Base-by-base conservation (phyloP, 2,329 filamentous ascomycete species). In the Pseudocercospora musae region DNA sequence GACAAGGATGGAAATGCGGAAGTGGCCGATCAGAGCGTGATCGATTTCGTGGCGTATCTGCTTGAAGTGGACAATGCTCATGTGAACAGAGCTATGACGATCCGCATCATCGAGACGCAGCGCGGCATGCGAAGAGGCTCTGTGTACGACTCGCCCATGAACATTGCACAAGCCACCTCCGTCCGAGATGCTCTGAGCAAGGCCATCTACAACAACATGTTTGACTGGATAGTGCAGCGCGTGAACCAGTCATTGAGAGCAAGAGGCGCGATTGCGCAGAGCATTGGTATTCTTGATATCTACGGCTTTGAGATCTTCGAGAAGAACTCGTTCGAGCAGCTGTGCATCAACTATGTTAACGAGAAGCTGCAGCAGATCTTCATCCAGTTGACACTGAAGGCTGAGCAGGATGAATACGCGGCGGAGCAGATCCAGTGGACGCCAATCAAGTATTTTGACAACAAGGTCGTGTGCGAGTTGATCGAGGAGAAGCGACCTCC, bases 261-360 rank as follows among this genome's bases (percentile, higher is more conserved):
- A 23, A 86, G 88, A 68, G 89, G 91, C 54, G 79, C 86, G 0
- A 85, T 93, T 3, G 81, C 86, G 46, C 95, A 97, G 76, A 91
- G 91, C 2, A 95, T 99, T 69, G 95, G 95, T 74, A 98, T 99
- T 74, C 84, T 99, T 69, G 95, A 99, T 83, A 99, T 99, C 69
- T 99, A 99, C 76, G 95, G 95, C 2, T 99, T 99, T 73, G 95
- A 99, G 75, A 99, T 99, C 69, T 99, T 99, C 70, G 95, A 99
- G 76, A 95, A 94, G 80, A 99, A 99, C 81, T 97, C 91, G 68
- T 99, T 99, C 72, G 95, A 99, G 77, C 95, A 99, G 78, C 86
- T 99, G 7, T 99, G 95, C 79, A 99, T 99, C 84, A 99, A 99
- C 81, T 99, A 98, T 74, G 96, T 98, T 74, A 99, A 99, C 78